Conservation (phyloP, 192 early-diverging fungal genomes). For the Nowakowskiella sp. region DNA sequence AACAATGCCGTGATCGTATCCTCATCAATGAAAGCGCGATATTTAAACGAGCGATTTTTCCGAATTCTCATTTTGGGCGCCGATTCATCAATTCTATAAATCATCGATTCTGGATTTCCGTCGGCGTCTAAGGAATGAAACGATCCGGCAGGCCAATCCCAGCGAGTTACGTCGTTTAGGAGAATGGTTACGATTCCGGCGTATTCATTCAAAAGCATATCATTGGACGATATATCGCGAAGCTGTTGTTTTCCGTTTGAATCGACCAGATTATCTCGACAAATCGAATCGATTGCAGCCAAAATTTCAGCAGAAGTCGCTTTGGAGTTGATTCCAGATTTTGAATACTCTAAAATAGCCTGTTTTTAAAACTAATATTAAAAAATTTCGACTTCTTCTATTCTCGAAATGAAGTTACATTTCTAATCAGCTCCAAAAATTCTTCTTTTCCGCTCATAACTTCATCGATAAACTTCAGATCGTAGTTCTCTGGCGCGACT, state of each 20-base stretch:
- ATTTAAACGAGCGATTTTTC: background rate
- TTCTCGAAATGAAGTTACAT: too few relatives aligned
- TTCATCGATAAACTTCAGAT: background rate
- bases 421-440: background rate
- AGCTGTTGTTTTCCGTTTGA: background rate
- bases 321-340: background rate
- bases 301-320: background rate
- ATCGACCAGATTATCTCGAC: background rate
- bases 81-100: too few relatives aligned
- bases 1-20: slow-evolving; percentile 19
- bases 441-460: background rate
- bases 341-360: background rate
- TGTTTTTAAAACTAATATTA: too few relatives aligned
- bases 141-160: background rate
- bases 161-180: background rate
- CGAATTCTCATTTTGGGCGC: background rate
- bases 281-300: background rate
- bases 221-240: background rate
- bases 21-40: slow-evolving; percentile 22
- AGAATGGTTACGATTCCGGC: background rate
- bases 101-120: background rate
- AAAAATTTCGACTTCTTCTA: too few relatives aligned
- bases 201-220: background rate
- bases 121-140: background rate
- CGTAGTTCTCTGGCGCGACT: background rate